Evolutionary conservation across 768 basidiomycete species (phyloP).

Genomic region (Boletus edulis): DNA sequence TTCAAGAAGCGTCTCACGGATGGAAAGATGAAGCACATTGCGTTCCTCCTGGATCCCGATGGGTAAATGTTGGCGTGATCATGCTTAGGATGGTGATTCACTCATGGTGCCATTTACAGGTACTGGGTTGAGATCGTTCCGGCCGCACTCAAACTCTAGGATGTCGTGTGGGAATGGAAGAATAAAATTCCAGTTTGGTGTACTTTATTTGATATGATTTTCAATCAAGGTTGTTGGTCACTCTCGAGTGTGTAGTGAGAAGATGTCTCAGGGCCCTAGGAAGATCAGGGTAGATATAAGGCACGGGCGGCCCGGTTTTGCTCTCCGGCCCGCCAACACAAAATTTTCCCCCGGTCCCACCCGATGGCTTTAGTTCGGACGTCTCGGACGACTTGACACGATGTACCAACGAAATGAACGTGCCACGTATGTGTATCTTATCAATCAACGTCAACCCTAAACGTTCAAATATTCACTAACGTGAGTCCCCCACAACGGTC

Average conservation of each 20-base stretch:
- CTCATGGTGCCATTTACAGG: slow-evolving; percentile 25
- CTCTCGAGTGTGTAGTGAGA: too few species aligned
- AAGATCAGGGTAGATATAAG: too few species aligned
- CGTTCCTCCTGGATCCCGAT: slow-evolving; percentile 84
- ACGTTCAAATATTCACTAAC: background rate
- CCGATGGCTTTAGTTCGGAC: too few species aligned
- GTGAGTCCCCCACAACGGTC: background rate
- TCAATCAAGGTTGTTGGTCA: background rate
- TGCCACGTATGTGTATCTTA: too few species aligned
- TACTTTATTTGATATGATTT: background rate
- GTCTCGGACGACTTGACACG: too few species aligned
- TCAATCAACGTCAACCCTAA: too few species aligned
- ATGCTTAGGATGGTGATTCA: background rate
- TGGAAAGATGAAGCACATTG: slow-evolving; percentile 83
- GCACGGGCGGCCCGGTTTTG: too few species aligned
- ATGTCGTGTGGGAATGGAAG: background rate
- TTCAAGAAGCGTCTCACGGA: slow-evolving; percentile 89
- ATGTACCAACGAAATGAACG: too few species aligned
- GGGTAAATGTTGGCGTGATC: slow-evolving; percentile 44
- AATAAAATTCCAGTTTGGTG: background rate
- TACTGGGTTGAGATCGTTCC: slow-evolving; percentile 64
- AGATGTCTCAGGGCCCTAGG: too few species aligned
- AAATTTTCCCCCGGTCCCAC: too few species aligned
- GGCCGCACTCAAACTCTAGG: slow-evolving; percentile 24
- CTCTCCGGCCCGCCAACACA: too few species aligned